A percentile compares a stretch with the other conserved stretches of the same genome.
phyloP scores from a whole-genome alignment of 1,284 basidiomycete species.

The Spongispora temasekensis region DNA sequence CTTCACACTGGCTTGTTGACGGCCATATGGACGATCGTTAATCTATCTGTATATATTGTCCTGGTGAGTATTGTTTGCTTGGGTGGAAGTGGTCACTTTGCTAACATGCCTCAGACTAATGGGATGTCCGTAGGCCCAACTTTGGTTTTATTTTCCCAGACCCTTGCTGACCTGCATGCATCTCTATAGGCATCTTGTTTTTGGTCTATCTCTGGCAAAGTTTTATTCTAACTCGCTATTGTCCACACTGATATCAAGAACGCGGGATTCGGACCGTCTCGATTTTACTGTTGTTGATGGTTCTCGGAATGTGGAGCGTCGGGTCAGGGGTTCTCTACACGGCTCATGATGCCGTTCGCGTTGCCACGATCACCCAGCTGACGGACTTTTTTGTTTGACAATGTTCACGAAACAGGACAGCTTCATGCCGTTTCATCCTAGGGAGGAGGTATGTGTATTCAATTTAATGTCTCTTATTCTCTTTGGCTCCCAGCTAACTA shows the following conservation, averaged over 20 bases:
- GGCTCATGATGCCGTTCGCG: constrained; percentile 2
- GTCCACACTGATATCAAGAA: constrained; percentile 36
- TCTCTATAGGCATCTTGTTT: constrained; percentile 33
- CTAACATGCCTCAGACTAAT: constrained; percentile 19
- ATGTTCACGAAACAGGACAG: constrained; percentile 13
- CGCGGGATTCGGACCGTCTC: constrained; percentile 13
- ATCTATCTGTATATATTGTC: constrained; percentile 34
- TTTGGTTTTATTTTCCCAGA: neutral
- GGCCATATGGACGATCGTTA: constrained; percentile 36
- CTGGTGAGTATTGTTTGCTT: constrained; percentile 21
- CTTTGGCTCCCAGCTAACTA: no score
- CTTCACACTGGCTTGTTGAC: constrained; percentile 41
- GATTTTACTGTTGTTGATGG: constrained; percentile 29
- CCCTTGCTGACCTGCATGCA: constrained; percentile 1
- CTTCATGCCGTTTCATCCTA: constrained; percentile 10
- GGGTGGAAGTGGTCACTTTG: neutral
- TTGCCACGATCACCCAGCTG: no score
- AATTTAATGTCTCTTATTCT: neutral
- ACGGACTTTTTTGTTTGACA: no score
- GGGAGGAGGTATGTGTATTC: constrained; percentile 13
- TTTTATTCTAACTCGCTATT: constrained; percentile 39
- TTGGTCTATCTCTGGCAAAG: constrained; percentile 38
- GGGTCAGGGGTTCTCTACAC: constrained; percentile 13
- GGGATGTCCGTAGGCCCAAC: constrained; percentile 20
- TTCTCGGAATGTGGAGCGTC: constrained; percentile 18